Evolutionary conservation across 371 early-diverging fungal species (phyloP), one percentile per base, ranked within the genome.

Genomic region (Mortierella polycephala): DNA sequence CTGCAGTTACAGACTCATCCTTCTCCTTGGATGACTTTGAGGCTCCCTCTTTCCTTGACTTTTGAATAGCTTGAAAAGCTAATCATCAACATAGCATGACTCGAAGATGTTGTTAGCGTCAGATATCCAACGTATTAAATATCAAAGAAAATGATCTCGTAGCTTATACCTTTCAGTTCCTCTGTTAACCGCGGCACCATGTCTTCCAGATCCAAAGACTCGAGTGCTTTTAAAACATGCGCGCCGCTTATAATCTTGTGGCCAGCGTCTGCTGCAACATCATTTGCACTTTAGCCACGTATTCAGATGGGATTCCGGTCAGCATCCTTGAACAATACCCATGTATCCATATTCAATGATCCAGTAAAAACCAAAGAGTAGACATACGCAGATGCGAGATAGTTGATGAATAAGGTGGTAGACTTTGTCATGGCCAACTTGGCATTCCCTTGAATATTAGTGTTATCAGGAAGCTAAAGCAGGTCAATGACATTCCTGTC

Each of bases 341-440:
- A 30, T 30, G 30, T 2, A 30, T 30, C 30, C 30, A 30, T 4
- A 30, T 30, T 30, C 30, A 30, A 30, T 30, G 30, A 30, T 30
- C 30, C 30, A 30, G 20, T 2, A 40, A 21, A 41, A 30, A 39
- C 18, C 16, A 41, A 50, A 4, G 45, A 10, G 6, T 9, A 40
- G 40, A 61, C 75, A 60, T 87, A 88, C 90, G 87, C 84, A 23
- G 88, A 81, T 20, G 88, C 83, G 12, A 90, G 68, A 57, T 90
- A 90, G 59, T 85, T 90, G 68, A 90, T 87, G 64, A 90, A 90
- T 5, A 90, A 83, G 0, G 89, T 89, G 13, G 88, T 85, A 37
- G 89, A 88, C 73, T 86, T 88, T 74, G 85, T 81, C 18, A 89
- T 85, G 13, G 90, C 90, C 44, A 85, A 61, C 64, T 85, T 87